Base-by-base conservation (phyloP, 805 yeast genomes). In the Lipomyces sp. region DNA sequence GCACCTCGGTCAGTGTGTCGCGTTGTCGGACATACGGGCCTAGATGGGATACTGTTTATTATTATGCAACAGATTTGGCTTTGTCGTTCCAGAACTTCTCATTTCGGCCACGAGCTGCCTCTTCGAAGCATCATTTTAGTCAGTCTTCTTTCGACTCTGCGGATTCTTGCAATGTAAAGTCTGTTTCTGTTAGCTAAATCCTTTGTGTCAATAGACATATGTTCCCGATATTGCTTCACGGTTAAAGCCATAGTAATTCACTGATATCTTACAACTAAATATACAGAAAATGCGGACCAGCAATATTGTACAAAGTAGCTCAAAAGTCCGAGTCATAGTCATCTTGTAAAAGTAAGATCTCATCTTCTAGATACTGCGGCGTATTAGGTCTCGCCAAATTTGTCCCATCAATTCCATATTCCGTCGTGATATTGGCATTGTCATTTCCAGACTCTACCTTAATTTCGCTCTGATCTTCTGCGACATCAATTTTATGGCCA, bases 251-350 rank as follows among this genome's bases (percentile, higher is more conserved):
- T 37, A 11, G 13, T 37, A 8, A 1, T n/a, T 10, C 30, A 10
- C 15, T n/a, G 15, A 29, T 51, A 51, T 51, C 24, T n/a, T 51
- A 51, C 54, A 51, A 51, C 33, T 51, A 51, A 29, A 51, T 29
- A 51, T 7, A 32, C 34, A 29, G 5, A 51, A 11, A 18, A 51
- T 7, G n/a, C 54, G 15, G 15, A 51, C 13, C 54, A 33, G 8
- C 11, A 51, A 18, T 11, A 48, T 48, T 15, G n/a, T 32, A 24
- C 54, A 51, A 30, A 11, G 29, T n/a, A 24, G 4, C 30, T 51
- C 35, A 51, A 24, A 51, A 64, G 29, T 64, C 67, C 42, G 67
- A 55, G 33, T 64, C 64, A 51, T 61, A 65, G 29, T 65, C 68
- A 33, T 65, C 62, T 45, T 61, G 68, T 51, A 65, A 37, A 56